These are phyloP conservation scores for Yamadazyma paraphyllophila DNA, from an alignment of 805 yeast genomes.

Conservation along the genomic window DNA sequence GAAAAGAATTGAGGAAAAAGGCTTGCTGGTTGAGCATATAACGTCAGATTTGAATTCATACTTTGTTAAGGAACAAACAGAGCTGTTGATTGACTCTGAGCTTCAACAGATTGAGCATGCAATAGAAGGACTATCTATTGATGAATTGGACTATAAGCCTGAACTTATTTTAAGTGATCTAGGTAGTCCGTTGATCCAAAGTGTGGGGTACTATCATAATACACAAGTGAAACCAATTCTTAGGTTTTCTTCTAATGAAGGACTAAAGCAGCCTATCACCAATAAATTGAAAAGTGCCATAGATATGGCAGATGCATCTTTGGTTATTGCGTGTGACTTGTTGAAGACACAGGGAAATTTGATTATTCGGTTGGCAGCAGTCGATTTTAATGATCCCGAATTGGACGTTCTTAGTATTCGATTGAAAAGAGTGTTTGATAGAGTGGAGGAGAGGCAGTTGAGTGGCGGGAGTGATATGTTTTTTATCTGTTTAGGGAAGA, in stretches of 20 bases:
- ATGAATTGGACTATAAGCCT: constrained; percentile 23
- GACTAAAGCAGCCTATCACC: constrained; percentile 23
- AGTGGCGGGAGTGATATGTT: constrained; percentile 21
- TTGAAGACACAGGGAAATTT: constrained; percentile 31
- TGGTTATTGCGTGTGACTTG: constrained; percentile 27
- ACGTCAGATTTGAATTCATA: constrained; percentile 21
- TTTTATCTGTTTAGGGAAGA: constrained; percentile 28
- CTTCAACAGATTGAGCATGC: constrained; percentile 15
- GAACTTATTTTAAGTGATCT: constrained; percentile 39
- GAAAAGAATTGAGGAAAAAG: constrained; percentile 8
- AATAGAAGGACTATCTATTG: neutral
- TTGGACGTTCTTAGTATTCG: constrained; percentile 23
- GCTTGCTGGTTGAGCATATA: neutral
- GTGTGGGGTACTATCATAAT: constrained; percentile 35
- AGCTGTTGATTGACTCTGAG: constrained; percentile 21
- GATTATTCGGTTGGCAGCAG: constrained; percentile 27
- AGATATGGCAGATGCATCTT: constrained; percentile 42
- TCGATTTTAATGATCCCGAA: constrained; percentile 29
- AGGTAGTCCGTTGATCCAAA: constrained; percentile 32
- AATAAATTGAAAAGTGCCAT: constrained; percentile 29
- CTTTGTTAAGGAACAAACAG: constrained; percentile 26
- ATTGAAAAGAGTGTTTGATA: constrained; percentile 24
- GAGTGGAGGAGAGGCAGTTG: constrained; percentile 16
- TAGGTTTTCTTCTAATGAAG: constrained; percentile 24
- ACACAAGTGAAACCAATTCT: constrained; percentile 36